Evolutionary conservation across 441 rosid genomes (phyloP).

Genomic region (Monsonia emarginata): DNA sequence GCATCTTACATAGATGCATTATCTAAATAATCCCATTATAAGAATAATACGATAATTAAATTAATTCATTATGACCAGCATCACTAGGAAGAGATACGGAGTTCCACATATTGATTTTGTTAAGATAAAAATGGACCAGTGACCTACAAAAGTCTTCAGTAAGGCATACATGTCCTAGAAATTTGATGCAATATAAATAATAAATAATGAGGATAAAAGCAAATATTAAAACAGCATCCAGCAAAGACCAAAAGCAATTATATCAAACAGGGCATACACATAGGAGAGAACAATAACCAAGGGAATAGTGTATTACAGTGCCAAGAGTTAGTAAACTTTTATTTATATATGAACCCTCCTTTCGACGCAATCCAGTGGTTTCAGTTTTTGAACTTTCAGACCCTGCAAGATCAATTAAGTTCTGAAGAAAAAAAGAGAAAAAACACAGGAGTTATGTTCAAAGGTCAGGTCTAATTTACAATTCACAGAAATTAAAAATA

Average conservation of each 20-base stretch:
- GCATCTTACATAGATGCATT: not conserved
- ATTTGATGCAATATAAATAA: not conserved
- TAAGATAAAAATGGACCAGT: no score
- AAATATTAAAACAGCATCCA: not conserved
- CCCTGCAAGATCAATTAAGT: constrained; percentile 96
- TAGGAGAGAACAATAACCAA: not conserved
- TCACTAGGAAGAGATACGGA: not conserved
- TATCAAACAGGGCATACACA: not conserved
- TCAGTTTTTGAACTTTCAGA: constrained; percentile 99
- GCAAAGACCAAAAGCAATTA: not conserved
- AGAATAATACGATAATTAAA: no score
- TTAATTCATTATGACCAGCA: not conserved
- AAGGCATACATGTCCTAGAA: not conserved
- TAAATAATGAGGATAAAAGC: not conserved
- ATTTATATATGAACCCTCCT: constrained; percentile 97
- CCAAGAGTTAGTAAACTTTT: constrained; percentile 98
- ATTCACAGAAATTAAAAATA: constrained; percentile 4
- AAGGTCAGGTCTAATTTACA: constrained; percentile 7
- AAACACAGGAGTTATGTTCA: constrained; percentile 17
- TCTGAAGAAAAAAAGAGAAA: constrained; percentile 33
- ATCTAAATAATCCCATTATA: no score
- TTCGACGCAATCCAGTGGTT: constrained; percentile 91
- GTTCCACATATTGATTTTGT: no score
- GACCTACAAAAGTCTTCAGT: not conserved
- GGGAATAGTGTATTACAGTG: constrained; percentile 38